These are phyloP conservation scores for Umbelopsis sp. DNA, from an alignment of 192 early-diverging fungal genomes.

Conservation along the genomic window DNA sequence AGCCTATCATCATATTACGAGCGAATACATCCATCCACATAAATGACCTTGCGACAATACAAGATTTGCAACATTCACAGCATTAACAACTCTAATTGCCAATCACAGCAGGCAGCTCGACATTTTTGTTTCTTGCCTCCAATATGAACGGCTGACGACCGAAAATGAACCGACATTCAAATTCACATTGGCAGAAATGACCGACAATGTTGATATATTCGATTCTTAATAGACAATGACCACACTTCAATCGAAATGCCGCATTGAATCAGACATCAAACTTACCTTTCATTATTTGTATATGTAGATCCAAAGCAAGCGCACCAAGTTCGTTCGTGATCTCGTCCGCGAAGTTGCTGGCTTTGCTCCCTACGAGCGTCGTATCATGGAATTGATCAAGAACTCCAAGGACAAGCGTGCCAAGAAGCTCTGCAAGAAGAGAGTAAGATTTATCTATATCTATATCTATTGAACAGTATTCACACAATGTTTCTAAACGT, in stretches of 20 bases:
- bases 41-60: neutral
- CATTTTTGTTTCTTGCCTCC: too few relatives aligned
- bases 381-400: conserved; percentile 99
- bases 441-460: conserved; percentile 48
- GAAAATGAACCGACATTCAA: too few relatives aligned
- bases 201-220: too few relatives aligned
- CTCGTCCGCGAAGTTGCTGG: conserved; percentile 97
- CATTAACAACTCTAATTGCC: too few relatives aligned
- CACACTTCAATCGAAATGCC: too few relatives aligned
- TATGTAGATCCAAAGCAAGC: conserved; percentile 55
- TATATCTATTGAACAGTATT: neutral
- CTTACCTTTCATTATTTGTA: neutral
- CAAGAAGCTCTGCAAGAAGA: conserved; percentile 97
- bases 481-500: neutral
- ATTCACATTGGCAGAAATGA: too few relatives aligned
- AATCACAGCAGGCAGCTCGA: too few relatives aligned
- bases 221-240: too few relatives aligned
- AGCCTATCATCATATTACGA: neutral
- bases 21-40: neutral
- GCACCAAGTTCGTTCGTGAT: conserved; percentile 88
- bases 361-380: conserved; percentile 97
- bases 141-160: too few relatives aligned
- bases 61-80: neutral
- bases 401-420: conserved; percentile 99
- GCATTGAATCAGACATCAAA: too few relatives aligned